Base-by-base conservation (phyloP, 345 rosid genomes). In the Eucalyptus polyanthemos region DNA sequence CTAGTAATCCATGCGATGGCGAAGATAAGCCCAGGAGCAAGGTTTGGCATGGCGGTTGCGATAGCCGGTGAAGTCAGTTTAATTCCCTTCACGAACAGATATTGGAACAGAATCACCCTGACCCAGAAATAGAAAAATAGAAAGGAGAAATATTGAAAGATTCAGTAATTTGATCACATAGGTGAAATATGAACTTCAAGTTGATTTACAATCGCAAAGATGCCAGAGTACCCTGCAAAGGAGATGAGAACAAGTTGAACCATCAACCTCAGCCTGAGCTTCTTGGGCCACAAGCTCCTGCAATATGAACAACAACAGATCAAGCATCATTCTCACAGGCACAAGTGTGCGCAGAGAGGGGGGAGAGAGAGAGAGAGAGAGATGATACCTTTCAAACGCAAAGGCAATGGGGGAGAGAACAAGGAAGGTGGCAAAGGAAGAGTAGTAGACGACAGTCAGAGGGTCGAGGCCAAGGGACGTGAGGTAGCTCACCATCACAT, bases 241-340 rank as follows among this genome's bases (percentile, higher is more conserved):
- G 99, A 90, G 90, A 97, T 94, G 86, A 96, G 90, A 92, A 96
- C 90, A 65, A 98, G 91, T 92, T 95, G 98, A 90, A 92, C 89
- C 47, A 91, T 65, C 91, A 95, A 93, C 92, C 93, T 96, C 91
- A 91, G 69, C 80, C 90, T 91, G 86, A 94, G 87, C 88, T 89
- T 91, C 88, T 90, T 89, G 4, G 99, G 99, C 99, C 99, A 96
- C 90, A 91, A 91, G 88, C 93, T 94, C 96, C 99, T 97, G 93
- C 89, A 93, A n/a, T 27, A 91, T 15, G 14, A 8, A 67, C 24
- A 42, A 40, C 27, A 19, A 37, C 25, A 76, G 85, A 76, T 76
- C 47, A 76, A 76, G 85, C 47, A 40, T 76, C 85, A 76, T 76
- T 76, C 85, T 76, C 49, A 87, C 87, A 60, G 37, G 45, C n/a